phyloP scores from a whole-genome alignment of 148 eudicot species.

The Persicaria maculosa region DNA sequence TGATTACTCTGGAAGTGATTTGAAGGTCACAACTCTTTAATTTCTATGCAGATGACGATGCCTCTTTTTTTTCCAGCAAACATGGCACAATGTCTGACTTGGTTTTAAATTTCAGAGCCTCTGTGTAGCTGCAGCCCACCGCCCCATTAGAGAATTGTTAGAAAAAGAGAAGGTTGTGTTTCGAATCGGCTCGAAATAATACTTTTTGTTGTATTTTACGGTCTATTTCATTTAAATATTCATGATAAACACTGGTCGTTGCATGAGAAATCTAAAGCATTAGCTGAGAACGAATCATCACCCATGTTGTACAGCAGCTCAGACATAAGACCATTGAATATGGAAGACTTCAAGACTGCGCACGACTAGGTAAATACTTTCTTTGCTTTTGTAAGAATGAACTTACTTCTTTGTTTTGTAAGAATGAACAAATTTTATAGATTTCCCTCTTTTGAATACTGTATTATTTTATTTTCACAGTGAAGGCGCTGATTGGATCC shows the following conservation, averaged over 20 bases:
- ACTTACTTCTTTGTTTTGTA: too few relatives aligned
- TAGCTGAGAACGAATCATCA: background rate
- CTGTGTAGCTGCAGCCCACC: conserved; percentile 11
- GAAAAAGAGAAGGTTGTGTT: conserved; percentile 9
- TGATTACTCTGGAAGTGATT: conserved; percentile 92
- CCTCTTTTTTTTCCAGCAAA: background rate
- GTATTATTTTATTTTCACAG: too few relatives aligned
- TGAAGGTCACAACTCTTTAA: conserved; percentile 40
- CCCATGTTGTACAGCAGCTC: background rate
- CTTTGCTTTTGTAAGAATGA: too few relatives aligned
- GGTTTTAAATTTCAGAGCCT: conserved; percentile 2
- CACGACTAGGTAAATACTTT: conserved; percentile 6
- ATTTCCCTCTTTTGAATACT: too few relatives aligned
- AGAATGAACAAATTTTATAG: too few relatives aligned
- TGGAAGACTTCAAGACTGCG: conserved; percentile 10
- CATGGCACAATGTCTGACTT: background rate
- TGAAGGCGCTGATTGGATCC: too few relatives aligned
- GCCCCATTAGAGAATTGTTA: conserved; percentile 6
- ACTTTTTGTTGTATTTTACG: background rate
- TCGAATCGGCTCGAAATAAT: background rate
- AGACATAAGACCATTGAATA: conserved; percentile 1
- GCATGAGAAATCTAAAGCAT: conserved; percentile 2
- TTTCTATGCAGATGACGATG: background rate
- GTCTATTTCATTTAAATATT: too few relatives aligned
- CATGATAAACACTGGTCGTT: background rate